phyloP scores from a whole-genome alignment of 768 basidiomycete genomes.

The Pleurotus citrinopileatus region DNA sequence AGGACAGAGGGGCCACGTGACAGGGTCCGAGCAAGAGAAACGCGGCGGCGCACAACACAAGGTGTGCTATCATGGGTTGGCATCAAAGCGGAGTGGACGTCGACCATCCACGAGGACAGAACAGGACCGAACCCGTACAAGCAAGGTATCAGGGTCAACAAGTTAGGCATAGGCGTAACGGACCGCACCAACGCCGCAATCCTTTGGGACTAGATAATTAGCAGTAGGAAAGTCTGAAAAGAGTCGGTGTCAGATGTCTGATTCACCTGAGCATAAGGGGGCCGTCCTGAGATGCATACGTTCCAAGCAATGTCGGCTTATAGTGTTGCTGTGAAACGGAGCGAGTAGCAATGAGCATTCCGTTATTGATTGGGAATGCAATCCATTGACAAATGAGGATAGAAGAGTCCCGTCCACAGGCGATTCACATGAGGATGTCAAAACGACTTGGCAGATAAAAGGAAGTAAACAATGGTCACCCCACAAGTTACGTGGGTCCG shows the following conservation, averaged over 20 bases:
- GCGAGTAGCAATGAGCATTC: too few relatives aligned
- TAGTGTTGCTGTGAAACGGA: background rate
- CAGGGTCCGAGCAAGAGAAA: background rate
- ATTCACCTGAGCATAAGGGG: background rate
- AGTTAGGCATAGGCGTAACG: background rate
- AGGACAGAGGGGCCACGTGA: conserved; percentile 1
- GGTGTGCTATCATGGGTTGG: conserved; percentile 5
- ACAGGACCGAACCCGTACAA: too few relatives aligned
- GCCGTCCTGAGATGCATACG: too few relatives aligned
- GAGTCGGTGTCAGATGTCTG: background rate
- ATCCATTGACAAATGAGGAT: background rate
- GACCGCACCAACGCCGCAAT: conserved; percentile 6
- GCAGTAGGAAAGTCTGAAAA: background rate
- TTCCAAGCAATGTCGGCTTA: too few relatives aligned
- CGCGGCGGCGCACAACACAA: background rate
- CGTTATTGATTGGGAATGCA: too few relatives aligned
- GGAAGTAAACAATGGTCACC: background rate
- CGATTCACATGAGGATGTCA: background rate
- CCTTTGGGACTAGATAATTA: too few relatives aligned
- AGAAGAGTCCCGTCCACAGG: background rate
- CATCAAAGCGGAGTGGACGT: conserved; percentile 8
- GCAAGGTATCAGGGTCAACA: conserved; percentile 5
- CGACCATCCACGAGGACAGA: background rate
- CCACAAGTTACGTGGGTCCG: too few relatives aligned
- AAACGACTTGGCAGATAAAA: background rate